Evolutionary conservation across 2,329 filamentous ascomycete genomes (phyloP), one percentile per base, ranked within the genome.

Genomic region (Xylaria sp.): DNA sequence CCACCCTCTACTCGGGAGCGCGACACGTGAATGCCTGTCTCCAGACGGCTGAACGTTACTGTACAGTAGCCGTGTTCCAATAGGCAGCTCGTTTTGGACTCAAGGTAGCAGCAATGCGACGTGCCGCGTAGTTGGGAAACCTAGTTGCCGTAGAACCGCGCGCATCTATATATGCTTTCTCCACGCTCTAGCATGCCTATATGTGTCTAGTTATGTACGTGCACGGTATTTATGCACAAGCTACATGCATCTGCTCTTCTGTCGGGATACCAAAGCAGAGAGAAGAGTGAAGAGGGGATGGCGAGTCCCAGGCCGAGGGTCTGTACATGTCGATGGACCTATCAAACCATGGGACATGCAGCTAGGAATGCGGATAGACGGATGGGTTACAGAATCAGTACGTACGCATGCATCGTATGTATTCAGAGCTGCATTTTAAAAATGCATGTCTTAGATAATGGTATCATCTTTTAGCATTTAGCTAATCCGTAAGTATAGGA

Each of bases 141-240:
- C 36, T 43, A 64, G 41, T 52, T 54, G n/a, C 62, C 33, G 56
- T 60, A 58, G 46, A 23, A 65, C 55, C 48, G 20, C 13, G 51
- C 43, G 31, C 33, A 62, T 62, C 55, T 56, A 36, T 36, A 46
- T 55, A 57, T 58, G 39, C 25, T 61, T 56, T 25, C 41, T 59
- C 62, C 55, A 15, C 59, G 52, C 64, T 43, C n/a, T 5, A 41
- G 12, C 13, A 46, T 4, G 2, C 36, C 57, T 33, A 36, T 46
- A 64, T 39, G 48, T 56, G n/a, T 33, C 12, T 55, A 36, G 7
- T 46, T 31, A 33, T 62, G n/a, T 61, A 48, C 12, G 58, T 69
- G 69, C 67, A 71, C 61, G 64, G 69, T 69, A 62, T 71, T 70
- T 67, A 71, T 70, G 69, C 61, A 57, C 39, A 41, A 23, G 51